A percentile compares a stretch with the other conserved stretches of the same genome.
These are phyloP conservation scores for Euphorbia lathyris DNA, from an alignment of 345 rosid species.

Conservation along the genomic window DNA sequence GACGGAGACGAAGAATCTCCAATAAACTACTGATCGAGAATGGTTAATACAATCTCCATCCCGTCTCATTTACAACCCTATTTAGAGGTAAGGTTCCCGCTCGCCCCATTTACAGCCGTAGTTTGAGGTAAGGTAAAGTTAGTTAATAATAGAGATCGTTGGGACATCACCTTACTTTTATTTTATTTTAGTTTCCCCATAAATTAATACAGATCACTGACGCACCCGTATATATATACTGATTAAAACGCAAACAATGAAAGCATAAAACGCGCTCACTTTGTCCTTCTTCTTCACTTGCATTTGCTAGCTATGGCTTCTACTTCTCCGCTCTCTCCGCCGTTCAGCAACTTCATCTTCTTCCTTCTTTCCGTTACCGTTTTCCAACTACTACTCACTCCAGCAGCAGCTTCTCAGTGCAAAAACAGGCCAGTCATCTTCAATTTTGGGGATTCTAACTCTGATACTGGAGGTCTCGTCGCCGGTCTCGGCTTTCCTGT, in stretches of 20 bases:
- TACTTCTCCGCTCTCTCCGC: neutral
- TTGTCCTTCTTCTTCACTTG: neutral
- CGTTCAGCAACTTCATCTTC: neutral
- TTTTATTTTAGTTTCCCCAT: too few species aligned
- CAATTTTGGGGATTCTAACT: conserved; percentile 91
- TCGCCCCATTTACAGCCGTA: too few species aligned
- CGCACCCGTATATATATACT: too few species aligned
- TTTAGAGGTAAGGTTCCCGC: too few species aligned
- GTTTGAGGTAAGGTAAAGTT: too few species aligned
- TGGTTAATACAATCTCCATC: too few species aligned
- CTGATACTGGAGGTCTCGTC: conserved; percentile 87
- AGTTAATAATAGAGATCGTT: too few species aligned
- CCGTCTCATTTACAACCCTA: too few species aligned
- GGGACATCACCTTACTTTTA: too few species aligned
- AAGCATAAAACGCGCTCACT: neutral
- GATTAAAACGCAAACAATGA: neutral
- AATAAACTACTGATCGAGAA: too few species aligned
- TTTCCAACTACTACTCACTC: conserved; percentile 5
- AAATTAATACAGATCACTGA: too few species aligned
- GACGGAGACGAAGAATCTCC: too few species aligned
- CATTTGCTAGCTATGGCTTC: neutral
- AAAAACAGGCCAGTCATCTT: conserved; percentile 54
- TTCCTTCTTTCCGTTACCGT: neutral
- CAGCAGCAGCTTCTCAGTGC: conserved; percentile 34
- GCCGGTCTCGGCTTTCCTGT: conserved; percentile 79